Base-by-base conservation (phyloP, 2,329 filamentous ascomycete species). In the Sporothrix inflata region DNA sequence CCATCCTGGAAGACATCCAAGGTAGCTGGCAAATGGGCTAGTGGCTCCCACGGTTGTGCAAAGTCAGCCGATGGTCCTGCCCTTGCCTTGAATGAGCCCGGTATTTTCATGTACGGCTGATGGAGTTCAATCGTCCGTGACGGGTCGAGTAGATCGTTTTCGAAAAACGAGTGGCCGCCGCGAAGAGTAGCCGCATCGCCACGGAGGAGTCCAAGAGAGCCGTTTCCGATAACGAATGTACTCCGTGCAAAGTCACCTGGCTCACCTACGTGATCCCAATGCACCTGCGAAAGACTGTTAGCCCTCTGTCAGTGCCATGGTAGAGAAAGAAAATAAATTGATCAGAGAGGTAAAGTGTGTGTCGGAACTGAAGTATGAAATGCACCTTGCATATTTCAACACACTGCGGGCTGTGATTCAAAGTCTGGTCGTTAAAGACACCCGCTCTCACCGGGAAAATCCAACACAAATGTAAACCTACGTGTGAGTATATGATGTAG, bases 151-250 rank as follows among this genome's bases (percentile, higher is more conserved):
- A 65, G 9, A 1, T 38, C 60, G 14, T 42, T 19, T 27, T 65
- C 60, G n/a, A 65, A 65, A 45, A 65, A 65, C 1, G 60, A 65
- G 60, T 65, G 60, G 1, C 60, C 60, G 7, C 38, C 60, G n/a
- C 60, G 60, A 1, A 65, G 40, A 16, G 19, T 27, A 3, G 38
- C 11, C 4, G 60, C 3, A 12, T 65, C 34, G 7, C 60, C 60
- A 7, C 4, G n/a, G 8, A 65, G 24, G 19, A 42, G 8, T 2
- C 21, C 60, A 24, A 45, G n/a, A 27, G 60, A 65, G 3, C 60
- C 60, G 11, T 65, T 42, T 1, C 60, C 60, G 1, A 65, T 38
- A 14, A 65, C 60, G 24, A 65, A 65, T 5, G 8, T 45, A 21
- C 34, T 45, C 1, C n/a, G 4, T 0, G 38, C 34, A 24, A 65